These are phyloP conservation scores for Metarhizium anisopliae DNA, from an alignment of 2,329 filamentous ascomycete genomes.

Conservation along the genomic window DNA sequence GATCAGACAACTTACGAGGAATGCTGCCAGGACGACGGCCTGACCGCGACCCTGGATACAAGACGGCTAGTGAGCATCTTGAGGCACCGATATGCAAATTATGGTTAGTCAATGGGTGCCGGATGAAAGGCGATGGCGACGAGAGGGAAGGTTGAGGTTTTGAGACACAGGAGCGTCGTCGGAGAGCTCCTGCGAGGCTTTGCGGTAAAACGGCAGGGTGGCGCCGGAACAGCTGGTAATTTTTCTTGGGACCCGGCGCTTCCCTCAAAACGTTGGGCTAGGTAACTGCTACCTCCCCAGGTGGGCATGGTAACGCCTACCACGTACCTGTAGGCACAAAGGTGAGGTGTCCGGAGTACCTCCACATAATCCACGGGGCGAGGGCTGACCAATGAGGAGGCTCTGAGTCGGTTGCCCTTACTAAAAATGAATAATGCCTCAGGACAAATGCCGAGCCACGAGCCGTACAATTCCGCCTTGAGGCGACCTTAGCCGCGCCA, in stretches of 20 bases:
- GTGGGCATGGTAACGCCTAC: no score
- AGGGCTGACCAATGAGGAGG: neutral
- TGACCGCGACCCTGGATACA: conserved; percentile 48
- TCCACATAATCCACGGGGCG: neutral
- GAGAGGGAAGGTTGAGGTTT: conserved; percentile 1
- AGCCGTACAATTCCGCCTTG: conserved; percentile 10
- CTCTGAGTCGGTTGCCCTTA: neutral
- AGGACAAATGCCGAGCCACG: neutral
- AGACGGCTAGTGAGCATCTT: conserved; percentile 54
- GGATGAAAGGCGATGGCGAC: conserved; percentile 8
- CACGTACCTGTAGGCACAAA: no score
- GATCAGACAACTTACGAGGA: conserved; percentile 36
- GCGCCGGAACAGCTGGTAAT: conserved; percentile 1
- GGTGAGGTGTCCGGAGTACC: no score
- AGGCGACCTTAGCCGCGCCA: neutral
- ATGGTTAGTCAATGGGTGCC: conserved; percentile 18
- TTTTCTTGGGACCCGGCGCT: neutral
- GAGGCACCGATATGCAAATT: conserved; percentile 15
- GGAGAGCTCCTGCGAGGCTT: conserved; percentile 8
- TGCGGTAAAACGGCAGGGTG: conserved; percentile 1
- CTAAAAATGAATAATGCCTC: conserved; percentile 3
- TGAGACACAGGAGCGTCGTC: conserved; percentile 4
- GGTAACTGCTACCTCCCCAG: no score
- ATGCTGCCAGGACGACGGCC: conserved; percentile 44
- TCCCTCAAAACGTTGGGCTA: neutral